These are phyloP conservation scores for Populus hybrid DNA, from an alignment of 441 rosid species.

Conservation along the genomic window DNA sequence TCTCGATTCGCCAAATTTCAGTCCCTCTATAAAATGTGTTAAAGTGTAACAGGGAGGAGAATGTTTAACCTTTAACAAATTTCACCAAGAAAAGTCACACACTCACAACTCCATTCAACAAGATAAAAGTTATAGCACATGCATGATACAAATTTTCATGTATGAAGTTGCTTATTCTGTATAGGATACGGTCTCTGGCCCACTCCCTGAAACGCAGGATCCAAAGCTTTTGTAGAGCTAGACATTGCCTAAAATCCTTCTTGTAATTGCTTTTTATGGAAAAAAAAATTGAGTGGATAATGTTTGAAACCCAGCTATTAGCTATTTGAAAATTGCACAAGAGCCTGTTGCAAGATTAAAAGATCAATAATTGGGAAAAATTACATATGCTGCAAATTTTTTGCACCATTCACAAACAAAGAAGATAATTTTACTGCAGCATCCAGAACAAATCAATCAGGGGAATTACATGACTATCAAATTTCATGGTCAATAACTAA, in stretches of 20 bases:
- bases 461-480: neutral
- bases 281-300: constrained; percentile 14
- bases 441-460: neutral
- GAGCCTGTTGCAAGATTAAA: constrained; percentile 24
- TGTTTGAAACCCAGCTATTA: constrained; percentile 19
- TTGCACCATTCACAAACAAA: constrained; percentile 9
- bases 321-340: constrained; percentile 22
- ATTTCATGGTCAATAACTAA: neutral
- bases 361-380: constrained; percentile 7
- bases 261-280: constrained; percentile 17
- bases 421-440: constrained; percentile 4
- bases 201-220: constrained; percentile 95
- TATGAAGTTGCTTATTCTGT: constrained; percentile 3
- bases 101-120: neutral
- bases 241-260: constrained; percentile 55
- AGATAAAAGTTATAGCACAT: neutral
- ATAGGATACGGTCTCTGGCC: constrained; percentile 95
- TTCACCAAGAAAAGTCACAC: neutral
- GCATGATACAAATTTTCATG: constrained; percentile 7
- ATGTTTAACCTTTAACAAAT: constrained; percentile 9
- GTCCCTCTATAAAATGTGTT: constrained; percentile 78
- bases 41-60: constrained; percentile 44
- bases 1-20: constrained; percentile 98
- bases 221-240: constrained; percentile 68
- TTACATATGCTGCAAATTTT: neutral